Evolutionary conservation across 176 grass and related monocot genomes (phyloP).

Genomic region (Guadua angustifolia): DNA sequence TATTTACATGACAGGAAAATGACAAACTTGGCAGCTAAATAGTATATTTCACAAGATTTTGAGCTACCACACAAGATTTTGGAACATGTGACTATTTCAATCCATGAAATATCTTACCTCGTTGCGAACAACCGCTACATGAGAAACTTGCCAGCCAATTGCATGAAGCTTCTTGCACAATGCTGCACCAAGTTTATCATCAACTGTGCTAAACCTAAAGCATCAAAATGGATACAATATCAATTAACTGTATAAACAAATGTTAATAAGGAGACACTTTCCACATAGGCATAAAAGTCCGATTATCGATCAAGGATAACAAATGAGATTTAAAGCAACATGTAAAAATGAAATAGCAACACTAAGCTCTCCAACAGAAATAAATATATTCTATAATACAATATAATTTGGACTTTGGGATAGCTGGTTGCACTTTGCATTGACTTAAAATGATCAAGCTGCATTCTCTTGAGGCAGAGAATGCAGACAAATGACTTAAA

Average conservation of each 20-base stretch:
- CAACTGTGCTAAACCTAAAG: constrained; percentile 81
- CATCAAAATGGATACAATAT: constrained; percentile 24
- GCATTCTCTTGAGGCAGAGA: constrained; percentile 1
- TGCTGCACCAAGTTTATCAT: constrained; percentile 68
- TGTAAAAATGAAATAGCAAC: not conserved
- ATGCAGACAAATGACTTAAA: not conserved
- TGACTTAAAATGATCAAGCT: constrained; percentile 15
- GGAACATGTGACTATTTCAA: not conserved
- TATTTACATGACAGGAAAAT: constrained; percentile 29
- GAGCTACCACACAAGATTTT: not conserved
- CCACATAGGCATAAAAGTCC: not conserved
- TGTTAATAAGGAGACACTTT: constrained; percentile 8
- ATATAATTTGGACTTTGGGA: constrained; percentile 19
- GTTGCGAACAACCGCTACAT: constrained; percentile 69
- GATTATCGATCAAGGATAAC: constrained; percentile 10
- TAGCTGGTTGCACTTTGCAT: constrained; percentile 15
- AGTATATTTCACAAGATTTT: constrained; percentile 31
- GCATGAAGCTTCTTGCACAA: constrained; percentile 92
- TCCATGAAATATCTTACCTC: constrained; percentile 66
- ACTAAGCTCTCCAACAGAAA: not conserved
- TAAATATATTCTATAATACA: constrained; percentile 9
- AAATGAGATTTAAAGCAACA: constrained; percentile 1
- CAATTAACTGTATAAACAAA: constrained; percentile 12
- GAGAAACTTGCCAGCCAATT: constrained; percentile 91
- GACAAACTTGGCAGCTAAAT: constrained; percentile 19